These are phyloP conservation scores for Podospora sp. DNA, from an alignment of 495 filamentous ascomycete genomes.

Conservation along the genomic window DNA sequence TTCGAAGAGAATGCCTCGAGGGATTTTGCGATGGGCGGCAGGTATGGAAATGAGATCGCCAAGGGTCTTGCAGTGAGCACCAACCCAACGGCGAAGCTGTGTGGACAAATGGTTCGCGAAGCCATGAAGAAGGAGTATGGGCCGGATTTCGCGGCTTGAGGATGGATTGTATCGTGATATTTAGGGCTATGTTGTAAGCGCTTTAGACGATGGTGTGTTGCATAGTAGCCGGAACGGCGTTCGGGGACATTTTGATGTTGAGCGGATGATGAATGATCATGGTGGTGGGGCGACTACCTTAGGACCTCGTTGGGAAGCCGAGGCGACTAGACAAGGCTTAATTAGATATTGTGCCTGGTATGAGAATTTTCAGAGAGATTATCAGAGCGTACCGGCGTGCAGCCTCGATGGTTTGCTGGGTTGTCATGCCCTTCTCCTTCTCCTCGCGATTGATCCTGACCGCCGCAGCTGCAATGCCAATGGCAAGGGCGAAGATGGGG, in stretches of 20 bases:
- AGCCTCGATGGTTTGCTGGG: constrained; percentile 54
- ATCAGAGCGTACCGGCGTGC: constrained; percentile 45
- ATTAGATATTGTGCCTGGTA: neutral
- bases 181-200: neutral
- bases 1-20: constrained; percentile 73
- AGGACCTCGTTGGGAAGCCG: neutral
- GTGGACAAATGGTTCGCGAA: constrained; percentile 83
- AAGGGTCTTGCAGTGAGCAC: constrained; percentile 75
- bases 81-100: constrained; percentile 88
- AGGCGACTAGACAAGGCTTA: neutral
- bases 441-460: constrained; percentile 82
- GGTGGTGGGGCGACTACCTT: neutral
- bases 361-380: neutral
- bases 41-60: constrained; percentile 78
- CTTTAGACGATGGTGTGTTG: neutral
- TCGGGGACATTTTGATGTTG: constrained; percentile 16
- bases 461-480: constrained; percentile 68
- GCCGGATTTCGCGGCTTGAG: constrained; percentile 31
- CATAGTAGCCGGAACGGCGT: neutral
- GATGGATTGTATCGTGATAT: neutral
- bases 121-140: constrained; percentile 78
- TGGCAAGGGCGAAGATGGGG: constrained; percentile 82
- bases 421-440: constrained; percentile 63
- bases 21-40: constrained; percentile 74
- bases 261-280: neutral